Base-by-base conservation (phyloP, 805 yeast genomes). In the Pichia cephalocereana region DNA sequence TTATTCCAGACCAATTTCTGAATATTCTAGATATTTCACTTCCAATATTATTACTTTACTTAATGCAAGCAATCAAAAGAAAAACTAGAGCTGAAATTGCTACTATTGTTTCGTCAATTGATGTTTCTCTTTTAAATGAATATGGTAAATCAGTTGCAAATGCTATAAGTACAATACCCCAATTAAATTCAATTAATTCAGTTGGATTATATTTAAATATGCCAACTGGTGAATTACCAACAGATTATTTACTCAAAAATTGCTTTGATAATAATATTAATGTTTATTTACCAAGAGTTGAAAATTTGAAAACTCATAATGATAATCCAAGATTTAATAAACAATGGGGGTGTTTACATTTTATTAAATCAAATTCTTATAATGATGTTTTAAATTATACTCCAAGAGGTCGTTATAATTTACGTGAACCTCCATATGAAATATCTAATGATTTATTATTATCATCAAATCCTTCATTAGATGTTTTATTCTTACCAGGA, bases 401-500 rank as follows among this genome's bases (percentile, higher is more conserved):
- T 48, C 95, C 95, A 0, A 74, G 72, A 36, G 96, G 96, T 0
- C 76, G 70, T 48, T 89, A 77, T 57, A 61, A 76, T 27, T 64
- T 90, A 18, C 62, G 75, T 45, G 96, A 90, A 60, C 97, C 97
- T 1, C 59, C 54, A 49, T 58, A 57, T 37, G 23, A 45, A 1
- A 50, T 52, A 4, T 18, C 38, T 7, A 60, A 62, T 43, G 68
- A 60, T 49, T 53, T 60, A 17, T 49, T 59, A 8, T 12, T 37
- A 11, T 45, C 42, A 6, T 41, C 41, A 10, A 44, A 44, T 6
- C 37, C 37, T 14, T 47, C 44, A 31, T 65, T 91, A 23, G 97
- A 91, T 55, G 57, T 91, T 10, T 67, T 91, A 8, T 65, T 91
- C 8, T 71, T 91, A 0, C 98, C 98, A 0, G 97, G 95, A 0